Percentiles rank a stretch among this genome's conserved stretches.
phyloP scores from a whole-genome alignment of 148 eudicot genomes.

The Spergularia marina region DNA sequence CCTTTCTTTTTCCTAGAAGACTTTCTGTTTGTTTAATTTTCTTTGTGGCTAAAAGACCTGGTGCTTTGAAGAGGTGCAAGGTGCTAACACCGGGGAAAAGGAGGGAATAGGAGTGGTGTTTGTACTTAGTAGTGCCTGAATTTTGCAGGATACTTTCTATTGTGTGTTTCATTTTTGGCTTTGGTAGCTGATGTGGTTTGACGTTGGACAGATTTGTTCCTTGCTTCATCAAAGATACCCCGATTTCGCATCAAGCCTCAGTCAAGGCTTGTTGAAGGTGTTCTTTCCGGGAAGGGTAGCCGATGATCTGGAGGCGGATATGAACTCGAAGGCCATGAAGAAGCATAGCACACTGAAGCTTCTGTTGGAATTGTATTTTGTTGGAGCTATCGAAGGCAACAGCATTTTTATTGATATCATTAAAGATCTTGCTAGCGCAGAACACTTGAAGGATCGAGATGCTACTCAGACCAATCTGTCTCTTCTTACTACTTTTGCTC shows the following conservation, averaged over 20 bases:
- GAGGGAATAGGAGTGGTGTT: not conserved
- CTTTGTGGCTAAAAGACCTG: not conserved
- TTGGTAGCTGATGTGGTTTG: constrained; percentile 9
- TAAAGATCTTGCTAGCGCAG: constrained; percentile 80
- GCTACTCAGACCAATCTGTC: constrained; percentile 92
- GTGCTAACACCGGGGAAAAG: not conserved
- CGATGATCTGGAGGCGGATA: constrained; percentile 81
- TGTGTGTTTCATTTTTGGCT: not conserved
- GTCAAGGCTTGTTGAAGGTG: constrained; percentile 75
- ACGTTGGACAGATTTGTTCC: constrained; percentile 66
- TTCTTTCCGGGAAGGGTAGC: constrained; percentile 77
- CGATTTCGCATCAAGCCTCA: constrained; percentile 75
- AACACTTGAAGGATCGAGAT: constrained; percentile 92
- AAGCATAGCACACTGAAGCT: constrained; percentile 93
- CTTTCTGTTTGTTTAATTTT: not conserved
- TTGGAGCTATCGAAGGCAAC: constrained; percentile 76
- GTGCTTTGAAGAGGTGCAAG: not conserved
- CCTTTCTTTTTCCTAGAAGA: not conserved
- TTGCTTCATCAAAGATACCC: constrained; percentile 92
- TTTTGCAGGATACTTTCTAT: constrained; percentile 1
- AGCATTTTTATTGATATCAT: constrained; percentile 68
- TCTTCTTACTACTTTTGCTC: constrained; percentile 87
- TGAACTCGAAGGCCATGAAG: constrained; percentile 80
- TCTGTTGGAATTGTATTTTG: constrained; percentile 89
- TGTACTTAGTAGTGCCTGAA: not conserved